phyloP scores from a whole-genome alignment of 192 early-diverging fungal genomes.

The Backusella australiensis region DNA sequence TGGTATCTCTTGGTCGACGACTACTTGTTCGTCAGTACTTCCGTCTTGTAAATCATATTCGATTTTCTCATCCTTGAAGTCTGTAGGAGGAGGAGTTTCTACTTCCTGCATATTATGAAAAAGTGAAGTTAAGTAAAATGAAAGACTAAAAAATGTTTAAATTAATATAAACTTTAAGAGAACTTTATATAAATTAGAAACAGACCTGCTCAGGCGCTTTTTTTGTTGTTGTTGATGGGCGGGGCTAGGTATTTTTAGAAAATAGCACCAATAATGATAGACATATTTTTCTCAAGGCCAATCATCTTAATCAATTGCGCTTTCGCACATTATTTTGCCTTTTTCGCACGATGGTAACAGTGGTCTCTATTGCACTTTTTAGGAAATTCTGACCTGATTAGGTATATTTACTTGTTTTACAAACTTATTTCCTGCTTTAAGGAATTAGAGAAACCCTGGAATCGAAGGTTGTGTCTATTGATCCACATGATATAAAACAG shows the following conservation, averaged over 20 bases:
- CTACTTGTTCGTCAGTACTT: background rate
- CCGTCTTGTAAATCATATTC: constrained; percentile 15
- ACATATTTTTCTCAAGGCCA: background rate
- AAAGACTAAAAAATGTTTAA: background rate
- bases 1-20: background rate
- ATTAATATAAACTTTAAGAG: background rate
- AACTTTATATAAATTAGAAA: constrained; percentile 5
- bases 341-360: constrained; percentile 9
- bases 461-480: background rate
- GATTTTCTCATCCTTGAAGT: constrained; percentile 10
- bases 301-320: background rate
- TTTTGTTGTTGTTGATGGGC: background rate
- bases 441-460: background rate
- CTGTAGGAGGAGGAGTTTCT: background rate
- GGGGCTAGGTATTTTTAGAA: constrained; percentile 2
- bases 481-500: background rate
- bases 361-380: background rate
- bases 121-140: background rate
- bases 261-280: background rate
- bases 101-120: background rate
- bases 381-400: constrained; percentile 6
- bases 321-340: constrained; percentile 9
- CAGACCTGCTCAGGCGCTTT: background rate
- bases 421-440: constrained; percentile 1
- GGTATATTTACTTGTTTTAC: constrained; percentile 5